These are phyloP conservation scores for Leishmania turanica DNA, from an alignment of 208 protist genomes.

Conservation along the genomic window DNA sequence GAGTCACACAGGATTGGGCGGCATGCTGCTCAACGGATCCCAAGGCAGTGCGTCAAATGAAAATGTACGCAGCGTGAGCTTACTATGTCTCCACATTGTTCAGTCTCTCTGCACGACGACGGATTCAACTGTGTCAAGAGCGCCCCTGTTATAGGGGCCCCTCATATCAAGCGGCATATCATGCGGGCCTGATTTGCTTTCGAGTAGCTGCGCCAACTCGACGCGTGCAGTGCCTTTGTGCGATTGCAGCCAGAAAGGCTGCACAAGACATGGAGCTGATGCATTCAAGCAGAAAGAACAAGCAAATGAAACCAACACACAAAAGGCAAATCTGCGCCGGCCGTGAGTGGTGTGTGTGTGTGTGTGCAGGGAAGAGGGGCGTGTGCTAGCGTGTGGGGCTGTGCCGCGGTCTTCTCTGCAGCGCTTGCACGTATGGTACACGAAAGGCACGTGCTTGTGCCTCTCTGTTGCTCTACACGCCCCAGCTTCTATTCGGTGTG, in stretches of 20 bases:
- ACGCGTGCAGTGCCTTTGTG: background rate
- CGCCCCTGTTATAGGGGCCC: background rate
- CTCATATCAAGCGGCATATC: background rate
- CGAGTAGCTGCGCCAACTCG: background rate
- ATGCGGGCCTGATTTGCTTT: background rate
- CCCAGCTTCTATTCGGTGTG: background rate
- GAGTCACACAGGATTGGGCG: background rate
- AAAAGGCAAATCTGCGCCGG: background rate
- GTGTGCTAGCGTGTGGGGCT: background rate
- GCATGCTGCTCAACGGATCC: background rate
- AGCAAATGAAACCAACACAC: background rate
- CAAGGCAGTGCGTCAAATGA: background rate
- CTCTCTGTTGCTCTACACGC: background rate
- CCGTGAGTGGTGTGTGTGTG: too few relatives aligned
- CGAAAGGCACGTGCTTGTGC: background rate
- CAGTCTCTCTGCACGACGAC: background rate
- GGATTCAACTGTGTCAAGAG: background rate
- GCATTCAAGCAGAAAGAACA: background rate
- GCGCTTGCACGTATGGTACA: background rate
- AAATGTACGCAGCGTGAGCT: background rate
- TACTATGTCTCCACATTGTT: background rate
- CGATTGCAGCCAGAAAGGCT: background rate
- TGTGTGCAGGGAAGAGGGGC: background rate
- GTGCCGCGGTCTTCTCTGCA: background rate
- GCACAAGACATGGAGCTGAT: background rate